A percentile compares a stretch with the other conserved stretches of the same genome.
Conservation (phyloP, 306 rosid genomes). For the Castanea sativa region DNA sequence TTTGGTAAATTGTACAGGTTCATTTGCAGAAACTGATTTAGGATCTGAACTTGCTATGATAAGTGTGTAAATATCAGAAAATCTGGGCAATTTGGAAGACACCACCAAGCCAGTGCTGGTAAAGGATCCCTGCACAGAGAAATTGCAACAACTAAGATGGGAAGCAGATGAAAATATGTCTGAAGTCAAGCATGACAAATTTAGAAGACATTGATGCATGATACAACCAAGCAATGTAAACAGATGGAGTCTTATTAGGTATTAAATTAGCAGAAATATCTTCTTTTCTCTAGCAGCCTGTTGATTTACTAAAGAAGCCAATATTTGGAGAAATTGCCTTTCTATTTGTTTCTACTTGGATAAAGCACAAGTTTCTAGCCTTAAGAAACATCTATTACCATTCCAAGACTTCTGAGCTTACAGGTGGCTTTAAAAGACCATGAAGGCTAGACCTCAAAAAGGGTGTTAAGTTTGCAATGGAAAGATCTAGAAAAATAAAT, state of each 20-base stretch:
- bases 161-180: background rate
- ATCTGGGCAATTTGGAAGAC: constrained; percentile 60
- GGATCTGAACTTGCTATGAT: constrained; percentile 53
- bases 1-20: constrained; percentile 39
- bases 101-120: constrained; percentile 55
- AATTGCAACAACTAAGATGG: background rate
- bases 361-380: background rate
- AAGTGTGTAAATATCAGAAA: constrained; percentile 57
- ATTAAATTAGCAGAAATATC: background rate
- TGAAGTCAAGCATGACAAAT: background rate
- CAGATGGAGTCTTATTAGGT: background rate
- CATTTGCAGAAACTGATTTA: constrained; percentile 53
- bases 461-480: background rate
- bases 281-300: background rate
- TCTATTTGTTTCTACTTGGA: background rate
- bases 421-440: background rate
- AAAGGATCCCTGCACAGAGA: constrained; percentile 41
- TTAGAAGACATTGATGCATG: background rate
- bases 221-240: background rate
- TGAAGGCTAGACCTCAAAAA: background rate
- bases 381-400: background rate
- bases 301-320: constrained; percentile 5
- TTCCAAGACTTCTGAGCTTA: background rate
- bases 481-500: background rate
- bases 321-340: background rate